A percentile compares a stretch with the other conserved stretches of the same genome.
Evolutionary conservation across 305 asterid species (phyloP).

Genomic region (Fraxinus sp.): DNA sequence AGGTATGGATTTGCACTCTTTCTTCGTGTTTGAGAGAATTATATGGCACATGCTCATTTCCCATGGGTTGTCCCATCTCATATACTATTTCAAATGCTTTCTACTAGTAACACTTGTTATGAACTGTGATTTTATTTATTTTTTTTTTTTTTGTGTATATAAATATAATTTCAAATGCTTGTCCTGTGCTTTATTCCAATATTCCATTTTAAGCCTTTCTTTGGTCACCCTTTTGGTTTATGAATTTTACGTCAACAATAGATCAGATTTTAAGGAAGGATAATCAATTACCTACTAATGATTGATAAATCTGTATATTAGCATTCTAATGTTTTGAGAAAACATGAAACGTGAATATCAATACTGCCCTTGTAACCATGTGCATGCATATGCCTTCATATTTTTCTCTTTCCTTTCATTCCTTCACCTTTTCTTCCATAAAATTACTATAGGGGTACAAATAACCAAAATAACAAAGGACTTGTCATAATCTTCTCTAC

Average conservation of each 20-base stretch:
- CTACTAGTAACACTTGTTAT: background rate
- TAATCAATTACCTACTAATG: background rate
- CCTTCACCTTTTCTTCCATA: background rate
- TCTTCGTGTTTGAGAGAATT: background rate
- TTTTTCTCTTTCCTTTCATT: background rate
- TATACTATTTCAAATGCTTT: background rate
- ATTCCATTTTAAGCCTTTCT: background rate
- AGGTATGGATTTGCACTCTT: constrained; percentile 38
- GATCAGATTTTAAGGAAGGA: background rate
- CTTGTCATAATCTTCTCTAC: background rate
- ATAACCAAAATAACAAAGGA: background rate
- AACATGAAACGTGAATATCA: background rate
- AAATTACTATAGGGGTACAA: background rate
- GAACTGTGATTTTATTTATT: background rate
- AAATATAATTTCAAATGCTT: background rate
- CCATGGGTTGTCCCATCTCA: background rate
- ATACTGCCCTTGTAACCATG: background rate
- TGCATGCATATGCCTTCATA: background rate
- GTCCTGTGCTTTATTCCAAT: background rate
- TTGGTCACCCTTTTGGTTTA: background rate
- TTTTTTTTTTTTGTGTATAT: no score
- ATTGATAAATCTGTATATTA: background rate
- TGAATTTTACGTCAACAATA: background rate
- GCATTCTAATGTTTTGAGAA: background rate
- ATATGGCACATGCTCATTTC: background rate